These are phyloP conservation scores for Fibroporia radiculosa DNA, from an alignment of 768 basidiomycete species.

Conservation along the genomic window DNA sequence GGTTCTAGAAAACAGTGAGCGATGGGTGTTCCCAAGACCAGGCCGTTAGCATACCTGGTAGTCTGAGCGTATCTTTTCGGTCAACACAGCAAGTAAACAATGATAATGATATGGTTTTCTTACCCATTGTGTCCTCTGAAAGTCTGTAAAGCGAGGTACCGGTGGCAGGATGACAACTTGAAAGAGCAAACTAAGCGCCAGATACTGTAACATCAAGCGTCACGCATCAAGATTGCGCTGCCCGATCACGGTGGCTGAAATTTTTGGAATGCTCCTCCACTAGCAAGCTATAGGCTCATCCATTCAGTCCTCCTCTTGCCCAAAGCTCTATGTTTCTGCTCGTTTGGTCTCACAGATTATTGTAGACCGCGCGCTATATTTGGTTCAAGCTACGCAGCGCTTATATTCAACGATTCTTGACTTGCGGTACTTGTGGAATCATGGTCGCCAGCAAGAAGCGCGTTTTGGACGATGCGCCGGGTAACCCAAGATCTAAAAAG, in stretches of 20 bases:
- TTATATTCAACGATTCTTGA: background rate
- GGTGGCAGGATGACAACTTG: background rate
- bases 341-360: background rate
- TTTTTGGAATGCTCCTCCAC: too few species aligned
- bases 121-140: conserved; percentile 7
- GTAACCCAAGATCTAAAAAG: conserved; percentile 52
- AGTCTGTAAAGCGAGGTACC: background rate
- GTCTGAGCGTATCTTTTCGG: conserved; percentile 33
- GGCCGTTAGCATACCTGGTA: conserved; percentile 47
- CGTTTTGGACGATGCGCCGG: conserved; percentile 43
- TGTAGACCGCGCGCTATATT: too few species aligned
- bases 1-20: conserved; percentile 50
- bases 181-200: background rate
- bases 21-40: background rate
- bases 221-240: too few species aligned
- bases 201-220: too few species aligned
- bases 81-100: background rate
- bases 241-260: conserved; percentile 3
- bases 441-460: conserved; percentile 54
- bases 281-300: too few species aligned
- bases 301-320: background rate
- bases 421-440: background rate
- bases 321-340: background rate
- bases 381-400: too few species aligned
- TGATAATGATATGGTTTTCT: conserved; percentile 12